These are phyloP conservation scores for Leccinellum rugosiceps DNA, from an alignment of 768 basidiomycete genomes.

Conservation along the genomic window DNA sequence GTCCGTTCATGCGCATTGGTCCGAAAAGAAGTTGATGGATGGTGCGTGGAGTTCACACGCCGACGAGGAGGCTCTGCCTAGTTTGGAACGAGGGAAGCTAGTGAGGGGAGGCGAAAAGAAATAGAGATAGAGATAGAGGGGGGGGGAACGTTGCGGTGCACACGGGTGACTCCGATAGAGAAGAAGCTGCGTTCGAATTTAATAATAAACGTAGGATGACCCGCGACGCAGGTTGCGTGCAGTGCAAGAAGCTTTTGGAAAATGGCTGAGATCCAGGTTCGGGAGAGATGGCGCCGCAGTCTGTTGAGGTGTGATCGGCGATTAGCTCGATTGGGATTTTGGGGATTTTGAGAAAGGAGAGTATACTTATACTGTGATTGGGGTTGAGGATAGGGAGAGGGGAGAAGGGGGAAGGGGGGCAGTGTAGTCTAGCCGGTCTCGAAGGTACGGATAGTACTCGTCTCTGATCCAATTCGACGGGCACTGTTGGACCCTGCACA, in stretches of 20 bases:
- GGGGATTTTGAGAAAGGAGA: background rate
- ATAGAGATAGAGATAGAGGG: background rate
- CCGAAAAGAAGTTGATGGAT: background rate
- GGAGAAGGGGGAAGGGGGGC: background rate
- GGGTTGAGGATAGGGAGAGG: background rate
- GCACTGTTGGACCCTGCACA: too few species aligned
- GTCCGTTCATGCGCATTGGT: background rate
- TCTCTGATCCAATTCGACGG: too few species aligned
- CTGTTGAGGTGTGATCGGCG: background rate
- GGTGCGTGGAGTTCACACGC: background rate
- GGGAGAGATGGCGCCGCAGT: background rate
- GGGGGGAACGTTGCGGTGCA: background rate
- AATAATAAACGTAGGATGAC: background rate
- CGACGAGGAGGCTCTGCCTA: background rate
- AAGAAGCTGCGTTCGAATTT: background rate
- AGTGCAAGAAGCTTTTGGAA: background rate
- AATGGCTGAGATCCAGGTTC: background rate
- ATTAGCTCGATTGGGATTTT: background rate
- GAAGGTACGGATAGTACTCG: background rate
- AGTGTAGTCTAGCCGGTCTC: background rate
- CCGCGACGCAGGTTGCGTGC: background rate
- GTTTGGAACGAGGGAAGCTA: background rate
- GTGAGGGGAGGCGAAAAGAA: background rate
- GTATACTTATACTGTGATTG: background rate
- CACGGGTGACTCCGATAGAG: slow-evolving; percentile 10